These are phyloP conservation scores for Calocybe cyanea DNA, from an alignment of 768 basidiomycete genomes.

Conservation along the genomic window DNA sequence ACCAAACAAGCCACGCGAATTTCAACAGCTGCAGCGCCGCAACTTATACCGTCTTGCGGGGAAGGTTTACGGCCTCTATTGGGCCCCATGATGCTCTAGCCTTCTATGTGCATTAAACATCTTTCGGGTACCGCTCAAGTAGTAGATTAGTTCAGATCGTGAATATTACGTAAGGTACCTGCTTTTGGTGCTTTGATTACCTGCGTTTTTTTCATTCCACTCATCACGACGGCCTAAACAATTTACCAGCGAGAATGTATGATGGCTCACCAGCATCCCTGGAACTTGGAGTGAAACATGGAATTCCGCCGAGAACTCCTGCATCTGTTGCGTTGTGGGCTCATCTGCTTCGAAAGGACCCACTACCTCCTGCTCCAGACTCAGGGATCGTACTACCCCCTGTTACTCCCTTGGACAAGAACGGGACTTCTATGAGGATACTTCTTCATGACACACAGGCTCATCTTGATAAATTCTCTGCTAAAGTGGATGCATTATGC, in stretches of 20 bases:
- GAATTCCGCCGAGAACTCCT: slow-evolving; percentile 25
- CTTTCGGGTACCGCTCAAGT: too few species aligned
- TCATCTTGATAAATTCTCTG: slow-evolving; percentile 64
- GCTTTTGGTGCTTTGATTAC: too few species aligned
- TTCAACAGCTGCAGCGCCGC: slow-evolving; percentile 16
- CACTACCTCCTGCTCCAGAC: slow-evolving; percentile 20
- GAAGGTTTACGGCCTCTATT: slow-evolving; percentile 17
- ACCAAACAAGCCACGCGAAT: slow-evolving; percentile 3
- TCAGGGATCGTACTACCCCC: slow-evolving; percentile 22
- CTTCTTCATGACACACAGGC: slow-evolving; percentile 72
- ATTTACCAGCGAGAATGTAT: too few species aligned
- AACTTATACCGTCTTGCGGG: slow-evolving; percentile 4
- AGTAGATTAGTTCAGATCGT: too few species aligned
- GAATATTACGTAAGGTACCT: too few species aligned
- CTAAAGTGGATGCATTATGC: slow-evolving; percentile 49
- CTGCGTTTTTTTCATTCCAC: too few species aligned
- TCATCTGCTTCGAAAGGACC: slow-evolving; percentile 48
- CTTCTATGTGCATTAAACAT: slow-evolving; percentile 5
- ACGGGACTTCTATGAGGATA: slow-evolving; percentile 66
- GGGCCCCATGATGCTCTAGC: slow-evolving; percentile 16
- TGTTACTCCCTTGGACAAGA: slow-evolving; percentile 55
- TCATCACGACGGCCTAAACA: too few species aligned
- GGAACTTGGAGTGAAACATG: slow-evolving; percentile 9
- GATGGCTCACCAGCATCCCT: not conserved
- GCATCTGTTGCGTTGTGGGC: slow-evolving; percentile 49